Base-by-base conservation (phyloP, 2,329 filamentous ascomycete genomes). In the Tolypocladium amazonense region DNA sequence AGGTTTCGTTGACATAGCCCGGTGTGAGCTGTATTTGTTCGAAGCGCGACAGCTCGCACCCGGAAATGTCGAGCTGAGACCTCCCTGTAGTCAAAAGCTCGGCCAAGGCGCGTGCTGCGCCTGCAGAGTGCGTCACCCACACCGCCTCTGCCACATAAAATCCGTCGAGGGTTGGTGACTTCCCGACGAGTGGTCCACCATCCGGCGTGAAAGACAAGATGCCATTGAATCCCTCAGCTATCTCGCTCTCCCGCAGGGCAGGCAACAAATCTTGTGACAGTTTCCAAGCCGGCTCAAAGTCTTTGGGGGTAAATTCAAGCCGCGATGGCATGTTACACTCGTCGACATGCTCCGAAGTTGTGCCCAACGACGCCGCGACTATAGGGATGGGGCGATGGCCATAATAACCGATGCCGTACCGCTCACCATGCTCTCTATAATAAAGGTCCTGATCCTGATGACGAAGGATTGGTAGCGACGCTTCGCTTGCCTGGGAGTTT, bases 131-230 rank as follows among this genome's bases (percentile, higher is more conserved):
- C 23, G 84, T 87, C 0, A 87, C 84, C 84, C 84, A 87, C 0
- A 87, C 83, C 6, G 84, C 84, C 65, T 87, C 84, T 0, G 84
- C 84, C 1, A 87, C 82, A 64, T 78, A 86, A 70, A 87, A 87
- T 15, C 82, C 82, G 54, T 86, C 81, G 0, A 87, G 69, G 18
- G 77, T 77, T 8, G 84, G 83, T 0, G 82, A 76, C 64, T 81
- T 77, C 3, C 84, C 84, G 2, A 87, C 74, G 0, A 87, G 74
- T 0, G 84, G 81, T 0, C 82, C 83, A 0, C 84, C 84, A 58
- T 87, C 84, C 0, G 84, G 84, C 0, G 84, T 87, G 66, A 87
- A 87, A 0, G 84, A 87, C 69, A 87, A 84, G 64, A 87, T 78
- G 3, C 84, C 84, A 64, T 87, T 87, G 75, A 87, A 87, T 0